Evolutionary conservation across 257 asterid species (phyloP), one percentile per base, ranked within the genome.

Genomic region (Verbascum thapsus): DNA sequence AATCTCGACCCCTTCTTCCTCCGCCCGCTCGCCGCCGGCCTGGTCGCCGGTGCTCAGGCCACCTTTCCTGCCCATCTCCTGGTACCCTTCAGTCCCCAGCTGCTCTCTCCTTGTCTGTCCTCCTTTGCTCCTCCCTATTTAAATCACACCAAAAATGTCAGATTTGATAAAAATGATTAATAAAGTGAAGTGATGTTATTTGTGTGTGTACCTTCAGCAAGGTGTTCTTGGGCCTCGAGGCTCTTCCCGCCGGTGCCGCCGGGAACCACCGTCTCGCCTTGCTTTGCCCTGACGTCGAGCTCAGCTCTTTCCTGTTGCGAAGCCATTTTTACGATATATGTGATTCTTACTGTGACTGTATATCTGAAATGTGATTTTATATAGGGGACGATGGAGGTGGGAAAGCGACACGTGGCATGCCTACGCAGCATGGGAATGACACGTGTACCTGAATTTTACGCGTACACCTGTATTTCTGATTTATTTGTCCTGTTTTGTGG

Each of bases 141-240:
- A 13, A 4, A 47, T 8, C n/a, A n/a, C n/a, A n/a, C n/a, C n/a
- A n/a, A n/a, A n/a, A n/a, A n/a, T n/a, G n/a, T n/a, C n/a, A n/a
- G n/a, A n/a, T n/a, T n/a, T n/a, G n/a, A n/a, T n/a, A n/a, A n/a
- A n/a, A n/a, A n/a, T n/a, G n/a, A 26, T 26, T 26, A n/a, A 26
- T 26, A 26, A 1, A 26, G n/a, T n/a, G n/a, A 1, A 26, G 2
- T 1, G 20, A 38, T 58, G 16, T 34, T 0, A 43, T n/a, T n/a
- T n/a, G n/a, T n/a, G n/a, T n/a, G n/a, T 16, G 2, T 61, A 74
- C 88, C 88, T 64, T 81, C 84, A 16, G 91, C 88, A 43, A 84
- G 88, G 76, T 76, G 84, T n/a, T 84, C 78, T 41, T 84, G 91
- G 3, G 84, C 91, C 78, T 77, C 83, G 0, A 84, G 82, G 69